phyloP scores from a whole-genome alignment of 805 yeast species.

The Ogataea zsoltii region DNA sequence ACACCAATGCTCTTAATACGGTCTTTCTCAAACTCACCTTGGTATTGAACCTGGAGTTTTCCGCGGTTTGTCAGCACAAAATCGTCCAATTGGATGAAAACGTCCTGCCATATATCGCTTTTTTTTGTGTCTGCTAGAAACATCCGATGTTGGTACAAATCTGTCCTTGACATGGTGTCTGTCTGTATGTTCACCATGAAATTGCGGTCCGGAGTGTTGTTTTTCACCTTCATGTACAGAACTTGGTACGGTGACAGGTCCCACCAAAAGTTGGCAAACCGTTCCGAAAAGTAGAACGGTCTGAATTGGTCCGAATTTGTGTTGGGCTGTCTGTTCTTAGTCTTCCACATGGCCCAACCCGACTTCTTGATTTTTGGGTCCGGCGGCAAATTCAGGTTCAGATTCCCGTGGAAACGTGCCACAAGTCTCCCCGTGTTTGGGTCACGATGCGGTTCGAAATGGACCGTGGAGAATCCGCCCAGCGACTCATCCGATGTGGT shows the following conservation, averaged over 20 bases:
- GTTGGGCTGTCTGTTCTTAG: constrained; percentile 56
- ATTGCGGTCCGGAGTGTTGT: constrained; percentile 56
- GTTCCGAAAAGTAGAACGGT: constrained; percentile 38
- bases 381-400: constrained; percentile 64
- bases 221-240: constrained; percentile 68
- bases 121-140: constrained; percentile 53
- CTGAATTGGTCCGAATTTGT: constrained; percentile 41
- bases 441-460: constrained; percentile 45
- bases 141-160: constrained; percentile 78
- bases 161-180: constrained; percentile 74
- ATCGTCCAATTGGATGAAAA: constrained; percentile 72
- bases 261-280: constrained; percentile 52
- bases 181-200: constrained; percentile 82
- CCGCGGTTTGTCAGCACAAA: constrained; percentile 87
- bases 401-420: constrained; percentile 71
- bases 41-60: constrained; percentile 50
- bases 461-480: constrained; percentile 70
- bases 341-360: constrained; percentile 83
- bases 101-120: constrained; percentile 69
- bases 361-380: constrained; percentile 64
- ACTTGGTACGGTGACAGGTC: constrained; percentile 68
- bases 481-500: constrained; percentile 72
- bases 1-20: constrained; percentile 73
- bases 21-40: constrained; percentile 57
- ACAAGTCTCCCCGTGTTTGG: constrained; percentile 37